phyloP scores from a whole-genome alignment of 768 basidiomycete species.

The Cystofilobasidium capitatum region DNA sequence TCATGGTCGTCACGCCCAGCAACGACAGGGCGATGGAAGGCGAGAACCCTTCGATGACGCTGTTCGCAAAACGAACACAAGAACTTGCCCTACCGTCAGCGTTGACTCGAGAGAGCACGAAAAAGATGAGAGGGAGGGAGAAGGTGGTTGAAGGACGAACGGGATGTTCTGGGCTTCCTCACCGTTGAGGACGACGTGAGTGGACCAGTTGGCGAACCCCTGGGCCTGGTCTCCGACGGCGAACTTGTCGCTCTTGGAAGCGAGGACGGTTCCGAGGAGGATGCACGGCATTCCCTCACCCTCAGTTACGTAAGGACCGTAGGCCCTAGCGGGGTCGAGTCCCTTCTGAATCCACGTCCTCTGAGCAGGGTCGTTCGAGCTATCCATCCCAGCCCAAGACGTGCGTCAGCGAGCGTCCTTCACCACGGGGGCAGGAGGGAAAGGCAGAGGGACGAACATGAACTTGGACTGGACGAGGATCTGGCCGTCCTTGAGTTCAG shows the following conservation, averaged over 20 bases:
- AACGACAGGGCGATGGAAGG: conserved; percentile 23
- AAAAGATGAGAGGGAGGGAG: too few species aligned
- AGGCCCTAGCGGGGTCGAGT: conserved; percentile 1
- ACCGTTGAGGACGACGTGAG: conserved; percentile 30
- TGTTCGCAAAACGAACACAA: background rate
- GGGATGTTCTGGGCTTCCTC: background rate
- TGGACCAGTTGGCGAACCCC: conserved; percentile 28
- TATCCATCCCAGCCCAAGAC: background rate
- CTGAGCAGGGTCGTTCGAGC: conserved; percentile 35
- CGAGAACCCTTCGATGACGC: conserved; percentile 27
- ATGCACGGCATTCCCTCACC: background rate
- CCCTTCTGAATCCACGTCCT: conserved; percentile 22
- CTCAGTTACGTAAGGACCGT: conserved; percentile 10
- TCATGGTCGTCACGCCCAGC: conserved; percentile 31
- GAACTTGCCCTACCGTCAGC: background rate
- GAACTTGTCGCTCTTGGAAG: conserved; percentile 29
- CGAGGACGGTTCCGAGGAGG: conserved; percentile 31
- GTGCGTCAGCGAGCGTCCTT: background rate
- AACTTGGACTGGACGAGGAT: conserved; percentile 33
- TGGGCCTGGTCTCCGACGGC: background rate
- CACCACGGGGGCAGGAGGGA: background rate
- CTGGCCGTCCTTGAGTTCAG: conserved; percentile 32
- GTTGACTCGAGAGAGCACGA: background rate
- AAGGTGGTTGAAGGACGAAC: background rate
- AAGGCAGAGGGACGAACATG: conserved; percentile 23